A percentile compares a stretch with the other conserved stretches of the same genome.
phyloP scores from a whole-genome alignment of 805 yeast species.

The Teunomyces cretensis region DNA sequence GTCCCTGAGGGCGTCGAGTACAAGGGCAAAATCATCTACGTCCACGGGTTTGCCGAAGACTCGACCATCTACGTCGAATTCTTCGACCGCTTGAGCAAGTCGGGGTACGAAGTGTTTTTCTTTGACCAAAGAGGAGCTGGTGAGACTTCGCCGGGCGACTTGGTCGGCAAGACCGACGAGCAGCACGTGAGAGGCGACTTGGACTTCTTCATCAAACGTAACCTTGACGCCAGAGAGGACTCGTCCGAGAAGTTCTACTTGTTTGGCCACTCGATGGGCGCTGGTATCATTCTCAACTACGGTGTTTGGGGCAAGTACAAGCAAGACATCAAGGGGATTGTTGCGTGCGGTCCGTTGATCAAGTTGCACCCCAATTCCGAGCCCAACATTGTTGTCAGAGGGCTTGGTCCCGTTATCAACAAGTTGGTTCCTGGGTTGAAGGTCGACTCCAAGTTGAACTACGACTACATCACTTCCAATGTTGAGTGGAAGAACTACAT shows the following conservation, averaged over 20 bases:
- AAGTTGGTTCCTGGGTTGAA: constrained; percentile 47
- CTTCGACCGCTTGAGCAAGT: constrained; percentile 50
- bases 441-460: constrained; percentile 54
- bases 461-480: constrained; percentile 56
- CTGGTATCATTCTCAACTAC: constrained; percentile 67
- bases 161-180: constrained; percentile 59
- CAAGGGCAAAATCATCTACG: constrained; percentile 57
- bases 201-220: constrained; percentile 52
- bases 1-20: constrained; percentile 31
- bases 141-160: constrained; percentile 53
- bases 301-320: constrained; percentile 53
- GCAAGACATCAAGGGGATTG: constrained; percentile 46
- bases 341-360: constrained; percentile 61
- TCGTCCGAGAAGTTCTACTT: constrained; percentile 45
- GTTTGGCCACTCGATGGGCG: constrained; percentile 82
- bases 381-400: constrained; percentile 48
- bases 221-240: constrained; percentile 33
- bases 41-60: constrained; percentile 74
- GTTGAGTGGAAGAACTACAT: constrained; percentile 47
- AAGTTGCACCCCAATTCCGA: constrained; percentile 54
- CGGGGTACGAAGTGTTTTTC: constrained; percentile 65
- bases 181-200: constrained; percentile 56
- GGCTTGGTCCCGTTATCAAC: constrained; percentile 38
- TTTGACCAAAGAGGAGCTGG: constrained; percentile 82
- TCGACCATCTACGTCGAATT: constrained; percentile 48